Base-by-base conservation (phyloP, 1,284 basidiomycete species). In the Sanghuangporus sanghuang region DNA sequence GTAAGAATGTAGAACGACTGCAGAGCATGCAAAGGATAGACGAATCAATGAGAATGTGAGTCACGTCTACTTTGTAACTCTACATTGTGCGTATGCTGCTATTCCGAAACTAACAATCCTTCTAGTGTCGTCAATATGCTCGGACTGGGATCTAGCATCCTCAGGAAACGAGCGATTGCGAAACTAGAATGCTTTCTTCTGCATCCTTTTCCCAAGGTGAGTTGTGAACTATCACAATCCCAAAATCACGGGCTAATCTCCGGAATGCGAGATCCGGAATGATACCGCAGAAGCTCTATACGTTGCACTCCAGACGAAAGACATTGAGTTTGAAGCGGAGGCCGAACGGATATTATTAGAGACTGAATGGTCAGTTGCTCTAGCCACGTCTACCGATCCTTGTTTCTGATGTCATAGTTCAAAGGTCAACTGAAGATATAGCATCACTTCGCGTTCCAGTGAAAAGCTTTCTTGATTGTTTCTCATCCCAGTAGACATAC, bases 261-360 rank as follows among this genome's bases (percentile, higher is more conserved):
- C 63, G 58, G 40, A 32, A 59, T 38, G 21, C 8, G 70, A 95
- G 92, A 79, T 95, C 57, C 86, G 94, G 56, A 79, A 86, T 6
- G 85, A 88, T 63, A 85, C 91, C 0, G 91, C 92, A 1, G 95
- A 96, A 72, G 84, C 89, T 66, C 72, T 96, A 0, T 96, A 93
- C 71, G 76, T 92, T 35, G 79, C 83, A 9, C 74, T 93, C 21
- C 90, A 92, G 69, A 84, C 83, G 64, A 80, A 81, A 55, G 89
- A 91, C 64, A 71, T 91, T 6, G 83, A 81, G 0, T 74, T 78
- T 62, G 87, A 90, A 11, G 85, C 87, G 14, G 87, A 86, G 61
- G 80, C 86, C 1, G 93, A 95, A 71, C 84, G 88, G n/a, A 71
- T 91, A 6, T 74, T 96, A 40, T 74, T 95, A 12, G 89, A 93